Evolutionary conservation across 805 yeast species (phyloP), one percentile per base, ranked within the genome.

Genomic region (Metschnikowia cubensis): DNA sequence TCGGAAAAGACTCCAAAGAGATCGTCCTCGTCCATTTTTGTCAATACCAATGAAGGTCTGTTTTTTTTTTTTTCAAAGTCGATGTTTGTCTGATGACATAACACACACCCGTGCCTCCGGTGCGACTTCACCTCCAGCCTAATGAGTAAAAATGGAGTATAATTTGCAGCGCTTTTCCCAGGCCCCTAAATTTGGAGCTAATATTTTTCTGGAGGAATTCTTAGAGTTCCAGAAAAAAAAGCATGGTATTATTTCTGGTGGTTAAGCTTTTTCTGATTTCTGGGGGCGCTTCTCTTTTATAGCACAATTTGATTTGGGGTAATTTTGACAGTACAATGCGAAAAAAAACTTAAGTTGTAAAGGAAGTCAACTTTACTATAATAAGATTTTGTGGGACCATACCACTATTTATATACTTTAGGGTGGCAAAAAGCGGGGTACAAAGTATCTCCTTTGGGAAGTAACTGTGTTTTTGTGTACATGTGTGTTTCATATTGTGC

Each of bases 1-100:
- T 83, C 87, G 45, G 77, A 74, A 58, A 83, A 83, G 52, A 83
- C 87, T 45, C 75, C 84, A 61, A 83, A 83, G 48, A 83, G 73
- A 58, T 82, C 87, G 62, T 80, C 83, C 65, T 59, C 71, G 52
- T 69, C 73, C 73, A 68, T 68, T 21, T 47, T 40, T 20, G 31
- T 33, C 14, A 10, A 14, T 32, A 32, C 34, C 45, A 18, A 22
- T 20, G 35, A 7, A 17, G 25, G 18, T 15, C 13, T 44, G 18
- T 44, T 44, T 29, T 36, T 35, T 44, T 44, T 35, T 44, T 44
- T 29, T 44, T 25, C 35, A 17, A 36, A 25, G 21, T 44, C 31
- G 36, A 31, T 17, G 39, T 35, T 42, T 33, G 42, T 37, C 33
- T 33, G 47, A 47, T 51, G 53, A 47, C 51, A 50, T 48, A 41